phyloP scores from a whole-genome alignment of 768 basidiomycete genomes.

The Tremella mesenterica region DNA sequence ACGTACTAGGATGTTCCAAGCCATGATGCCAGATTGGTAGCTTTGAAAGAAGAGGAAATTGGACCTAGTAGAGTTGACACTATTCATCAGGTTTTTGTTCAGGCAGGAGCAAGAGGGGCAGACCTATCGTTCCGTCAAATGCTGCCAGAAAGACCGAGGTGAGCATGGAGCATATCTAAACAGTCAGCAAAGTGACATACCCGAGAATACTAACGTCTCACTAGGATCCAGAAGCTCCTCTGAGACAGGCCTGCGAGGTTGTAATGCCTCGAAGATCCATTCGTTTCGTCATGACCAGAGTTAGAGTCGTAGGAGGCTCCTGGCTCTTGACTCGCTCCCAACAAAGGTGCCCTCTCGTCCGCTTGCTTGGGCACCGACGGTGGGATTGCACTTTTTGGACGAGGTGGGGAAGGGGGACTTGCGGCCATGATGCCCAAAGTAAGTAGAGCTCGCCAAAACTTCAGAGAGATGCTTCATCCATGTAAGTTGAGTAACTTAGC shows the following conservation, averaged over 20 bases:
- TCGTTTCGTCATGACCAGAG: neutral
- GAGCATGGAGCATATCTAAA: slow-evolving; percentile 10
- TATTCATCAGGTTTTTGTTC: slow-evolving; percentile 21
- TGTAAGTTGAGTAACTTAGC: no score
- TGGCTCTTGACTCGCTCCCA: neutral
- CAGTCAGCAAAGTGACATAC: neutral
- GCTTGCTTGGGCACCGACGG: neutral
- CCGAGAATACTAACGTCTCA: neutral
- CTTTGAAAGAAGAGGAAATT: slow-evolving; percentile 74
- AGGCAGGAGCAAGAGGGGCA: neutral
- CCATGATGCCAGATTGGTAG: slow-evolving; percentile 57
- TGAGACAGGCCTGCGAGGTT: slow-evolving; percentile 7
- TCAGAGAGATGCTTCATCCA: no score
- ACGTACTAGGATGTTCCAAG: slow-evolving; percentile 68
- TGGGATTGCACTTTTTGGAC: neutral
- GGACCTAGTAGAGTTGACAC: slow-evolving; percentile 77
- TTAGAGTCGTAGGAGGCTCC: neutral
- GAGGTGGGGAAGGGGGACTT: neutral
- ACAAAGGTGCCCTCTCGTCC: neutral
- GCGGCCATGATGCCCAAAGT: no score
- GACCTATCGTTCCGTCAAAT: slow-evolving; percentile 57
- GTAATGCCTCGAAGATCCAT: slow-evolving; percentile 1
- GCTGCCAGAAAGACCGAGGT: slow-evolving; percentile 65
- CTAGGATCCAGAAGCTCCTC: slow-evolving; percentile 7
- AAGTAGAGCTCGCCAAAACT: no score